phyloP scores from a whole-genome alignment of 805 yeast species.

The Kodamaea kaohsiungensis region DNA sequence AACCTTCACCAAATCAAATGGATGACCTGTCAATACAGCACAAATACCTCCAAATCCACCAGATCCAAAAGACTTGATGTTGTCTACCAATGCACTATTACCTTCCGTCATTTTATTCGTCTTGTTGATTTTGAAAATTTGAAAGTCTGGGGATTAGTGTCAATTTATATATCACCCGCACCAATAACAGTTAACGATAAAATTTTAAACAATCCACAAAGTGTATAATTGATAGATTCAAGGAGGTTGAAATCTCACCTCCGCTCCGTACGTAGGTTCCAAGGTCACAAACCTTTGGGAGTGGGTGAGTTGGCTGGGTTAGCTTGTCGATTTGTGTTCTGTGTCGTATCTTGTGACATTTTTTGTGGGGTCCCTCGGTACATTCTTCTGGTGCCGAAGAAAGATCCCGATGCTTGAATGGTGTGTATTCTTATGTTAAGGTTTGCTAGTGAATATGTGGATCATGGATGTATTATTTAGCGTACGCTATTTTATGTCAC shows the following conservation, averaged over 20 bases:
- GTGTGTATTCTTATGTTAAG: too few species aligned
- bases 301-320: not conserved
- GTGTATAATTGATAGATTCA: not conserved
- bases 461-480: too few species aligned
- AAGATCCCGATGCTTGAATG: not conserved
- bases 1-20: conserved; percentile 91
- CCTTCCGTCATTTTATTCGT: conserved; percentile 37
- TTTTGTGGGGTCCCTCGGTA: conserved; percentile 4
- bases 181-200: not conserved
- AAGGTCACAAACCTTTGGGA: not conserved
- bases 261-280: not conserved
- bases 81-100: conserved; percentile 60
- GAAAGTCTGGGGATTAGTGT: conserved; percentile 6
- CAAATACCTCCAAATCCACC: conserved; percentile 96
- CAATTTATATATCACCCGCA: conserved; percentile 2
- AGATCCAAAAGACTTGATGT: conserved; percentile 81
- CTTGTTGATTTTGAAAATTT: not conserved
- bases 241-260: not conserved
- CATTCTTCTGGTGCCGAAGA: not conserved
- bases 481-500: too few species aligned
- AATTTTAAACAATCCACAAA: not conserved
- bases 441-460: too few species aligned
- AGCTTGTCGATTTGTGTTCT: not conserved
- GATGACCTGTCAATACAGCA: conserved; percentile 95
- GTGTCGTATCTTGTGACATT: conserved; percentile 2